These are phyloP conservation scores for Nicotiana knightiana DNA, from an alignment of 257 asterid genomes.

Conservation along the genomic window DNA sequence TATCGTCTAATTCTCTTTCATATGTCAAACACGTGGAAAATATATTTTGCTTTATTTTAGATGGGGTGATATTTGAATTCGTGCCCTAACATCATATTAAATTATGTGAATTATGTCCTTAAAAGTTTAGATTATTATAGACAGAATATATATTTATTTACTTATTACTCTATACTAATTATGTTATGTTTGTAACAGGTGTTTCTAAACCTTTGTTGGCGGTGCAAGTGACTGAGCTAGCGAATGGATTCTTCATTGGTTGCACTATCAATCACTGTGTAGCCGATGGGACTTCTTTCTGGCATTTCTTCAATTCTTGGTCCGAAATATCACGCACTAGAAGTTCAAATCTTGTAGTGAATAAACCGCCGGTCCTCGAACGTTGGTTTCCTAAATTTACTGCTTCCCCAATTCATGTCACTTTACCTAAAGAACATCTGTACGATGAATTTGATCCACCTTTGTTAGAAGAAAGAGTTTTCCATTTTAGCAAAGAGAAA, in stretches of 20 bases:
- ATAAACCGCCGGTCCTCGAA: constrained; percentile 19
- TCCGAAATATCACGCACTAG: constrained; percentile 30
- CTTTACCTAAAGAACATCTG: neutral
- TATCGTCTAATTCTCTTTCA: too few species aligned
- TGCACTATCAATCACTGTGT: constrained; percentile 36
- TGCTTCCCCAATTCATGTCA: constrained; percentile 11
- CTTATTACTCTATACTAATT: too few species aligned
- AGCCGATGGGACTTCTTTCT: constrained; percentile 37
- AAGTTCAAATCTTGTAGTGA: neutral
- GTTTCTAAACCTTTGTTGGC: constrained; percentile 30
- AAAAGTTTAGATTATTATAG: neutral
- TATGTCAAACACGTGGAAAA: too few species aligned
- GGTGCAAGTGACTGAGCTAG: constrained; percentile 41
- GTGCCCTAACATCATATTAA: too few species aligned
- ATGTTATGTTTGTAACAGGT: neutral
- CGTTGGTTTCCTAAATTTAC: constrained; percentile 21
- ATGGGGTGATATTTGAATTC: too few species aligned
- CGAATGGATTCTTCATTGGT: constrained; percentile 32
- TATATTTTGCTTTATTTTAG: too few species aligned
- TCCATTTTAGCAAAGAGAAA: constrained; percentile 22
- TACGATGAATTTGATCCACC: neutral
- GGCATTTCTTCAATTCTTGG: constrained; percentile 53
- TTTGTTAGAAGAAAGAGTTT: constrained; percentile 26
- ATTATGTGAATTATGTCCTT: neutral
- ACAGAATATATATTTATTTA: too few species aligned